These are phyloP conservation scores for Narthecium ossifragum DNA, from an alignment of 106 monocot genomes.

Conservation along the genomic window DNA sequence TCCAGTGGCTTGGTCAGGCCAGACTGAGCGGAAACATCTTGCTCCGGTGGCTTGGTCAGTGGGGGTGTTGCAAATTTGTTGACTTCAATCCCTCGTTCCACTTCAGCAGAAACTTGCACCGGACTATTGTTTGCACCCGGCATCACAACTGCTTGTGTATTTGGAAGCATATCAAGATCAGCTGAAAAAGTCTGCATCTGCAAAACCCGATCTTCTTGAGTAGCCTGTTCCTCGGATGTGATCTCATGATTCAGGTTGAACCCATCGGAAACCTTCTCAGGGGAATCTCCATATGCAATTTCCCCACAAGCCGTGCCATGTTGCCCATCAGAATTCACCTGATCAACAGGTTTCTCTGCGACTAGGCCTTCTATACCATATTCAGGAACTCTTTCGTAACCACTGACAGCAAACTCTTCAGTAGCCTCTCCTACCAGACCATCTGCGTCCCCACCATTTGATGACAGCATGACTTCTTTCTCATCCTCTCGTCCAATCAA, in stretches of 20 bases:
- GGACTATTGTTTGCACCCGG: not conserved
- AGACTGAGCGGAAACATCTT: conserved; percentile 3
- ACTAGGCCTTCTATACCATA: too few species aligned
- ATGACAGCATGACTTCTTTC: too few species aligned
- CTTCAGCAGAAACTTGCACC: conserved; percentile 4
- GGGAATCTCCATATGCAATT: not conserved
- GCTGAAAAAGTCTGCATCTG: not conserved
- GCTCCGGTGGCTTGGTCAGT: not conserved
- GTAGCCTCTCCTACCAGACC: too few species aligned
- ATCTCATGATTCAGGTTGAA: not conserved
- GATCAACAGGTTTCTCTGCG: not conserved
- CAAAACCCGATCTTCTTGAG: not conserved
- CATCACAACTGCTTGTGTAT: too few species aligned
- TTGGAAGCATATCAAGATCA: not conserved
- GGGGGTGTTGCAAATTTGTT: too few species aligned
- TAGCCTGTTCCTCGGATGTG: conserved; percentile 7
- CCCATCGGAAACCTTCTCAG: conserved; percentile 1
- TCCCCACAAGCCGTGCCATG: not conserved
- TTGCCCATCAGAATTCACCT: not conserved
- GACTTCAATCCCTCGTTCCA: not conserved
- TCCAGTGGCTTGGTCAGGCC: not conserved
- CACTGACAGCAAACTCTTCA: too few species aligned
- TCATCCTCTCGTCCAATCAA: too few species aligned
- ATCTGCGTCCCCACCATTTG: too few species aligned
- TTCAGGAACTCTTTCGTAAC: too few species aligned